A percentile compares a stretch with the other conserved stretches of the same genome.
Conservation (phyloP, 139 green algal species). For the Picochlorum sp. region DNA sequence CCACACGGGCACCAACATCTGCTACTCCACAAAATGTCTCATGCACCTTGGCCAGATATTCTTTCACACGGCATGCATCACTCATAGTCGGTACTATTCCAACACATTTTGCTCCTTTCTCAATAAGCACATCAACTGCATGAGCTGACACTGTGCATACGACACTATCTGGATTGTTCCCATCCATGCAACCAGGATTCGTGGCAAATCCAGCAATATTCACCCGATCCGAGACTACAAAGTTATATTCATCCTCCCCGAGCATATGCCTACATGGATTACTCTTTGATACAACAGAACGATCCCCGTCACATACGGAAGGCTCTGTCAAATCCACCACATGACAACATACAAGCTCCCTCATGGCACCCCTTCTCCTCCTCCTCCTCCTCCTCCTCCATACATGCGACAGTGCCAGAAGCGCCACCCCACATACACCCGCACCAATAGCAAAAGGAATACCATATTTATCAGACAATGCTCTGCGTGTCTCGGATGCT, state of each 20-base stretch:
- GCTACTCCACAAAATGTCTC: not conserved
- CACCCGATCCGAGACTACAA: not conserved
- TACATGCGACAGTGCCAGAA: no score
- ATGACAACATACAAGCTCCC: not conserved
- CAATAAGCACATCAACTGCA: not conserved
- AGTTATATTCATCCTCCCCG: not conserved
- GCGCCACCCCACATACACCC: no score
- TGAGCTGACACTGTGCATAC: not conserved
- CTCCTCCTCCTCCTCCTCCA: no score
- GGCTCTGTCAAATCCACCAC: conserved; percentile 2
- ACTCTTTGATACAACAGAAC: no score
- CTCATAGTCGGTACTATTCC: not conserved
- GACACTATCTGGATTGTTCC: not conserved
- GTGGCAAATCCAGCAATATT: not conserved
- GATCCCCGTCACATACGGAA: not conserved
- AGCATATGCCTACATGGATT: no score
- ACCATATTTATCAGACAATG: no score
- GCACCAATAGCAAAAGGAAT: no score
- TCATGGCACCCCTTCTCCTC: not conserved
- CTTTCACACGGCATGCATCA: no score
- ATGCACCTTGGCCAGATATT: no score
- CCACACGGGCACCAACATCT: not conserved
- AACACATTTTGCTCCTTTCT: not conserved
- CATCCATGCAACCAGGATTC: not conserved
- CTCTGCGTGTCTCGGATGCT: no score